phyloP scores from a whole-genome alignment of 768 basidiomycete species.

The Boletus pseudopeckii region DNA sequence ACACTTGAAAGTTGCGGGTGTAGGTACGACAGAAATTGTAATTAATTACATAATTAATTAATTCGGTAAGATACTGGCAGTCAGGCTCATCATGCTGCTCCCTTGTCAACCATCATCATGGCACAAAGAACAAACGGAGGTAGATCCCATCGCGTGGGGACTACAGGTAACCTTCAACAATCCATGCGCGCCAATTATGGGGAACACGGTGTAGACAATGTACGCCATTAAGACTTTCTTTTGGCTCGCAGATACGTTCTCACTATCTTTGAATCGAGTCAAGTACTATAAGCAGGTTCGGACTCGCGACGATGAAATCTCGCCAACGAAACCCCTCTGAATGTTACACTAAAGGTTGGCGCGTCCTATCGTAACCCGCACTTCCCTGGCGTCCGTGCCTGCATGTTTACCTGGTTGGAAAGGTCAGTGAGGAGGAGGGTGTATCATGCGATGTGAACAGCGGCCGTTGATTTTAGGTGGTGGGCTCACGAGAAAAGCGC shows the following conservation, averaged over 20 bases:
- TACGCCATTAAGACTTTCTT: constrained; percentile 22
- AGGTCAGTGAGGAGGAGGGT: constrained; percentile 31
- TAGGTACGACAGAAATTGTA: too few relatives aligned
- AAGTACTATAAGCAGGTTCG: constrained; percentile 32
- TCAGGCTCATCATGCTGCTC: background rate
- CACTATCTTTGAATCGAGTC: background rate
- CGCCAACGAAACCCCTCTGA: background rate
- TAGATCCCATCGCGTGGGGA: constrained; percentile 24
- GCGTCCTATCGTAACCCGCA: constrained; percentile 71
- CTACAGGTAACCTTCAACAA: constrained; percentile 26
- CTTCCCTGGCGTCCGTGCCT: constrained; percentile 60
- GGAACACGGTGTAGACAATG: constrained; percentile 59
- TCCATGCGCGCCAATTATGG: constrained; percentile 53
- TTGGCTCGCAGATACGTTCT: background rate
- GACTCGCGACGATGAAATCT: background rate
- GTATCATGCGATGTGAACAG: background rate
- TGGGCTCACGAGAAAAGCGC: constrained; percentile 18
- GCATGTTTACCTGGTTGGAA: constrained; percentile 52
- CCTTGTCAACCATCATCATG: background rate
- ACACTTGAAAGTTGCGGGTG: too few relatives aligned
- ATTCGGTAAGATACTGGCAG: background rate
- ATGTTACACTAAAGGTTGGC: constrained; percentile 41
- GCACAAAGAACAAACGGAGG: constrained; percentile 5
- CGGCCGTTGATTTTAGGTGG: constrained; percentile 22
- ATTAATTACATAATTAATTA: too few relatives aligned